Percentiles rank a stretch among this genome's conserved stretches.
Conservation (phyloP, 2,329 filamentous ascomycete species). For the Trichothecium sympodiale region DNA sequence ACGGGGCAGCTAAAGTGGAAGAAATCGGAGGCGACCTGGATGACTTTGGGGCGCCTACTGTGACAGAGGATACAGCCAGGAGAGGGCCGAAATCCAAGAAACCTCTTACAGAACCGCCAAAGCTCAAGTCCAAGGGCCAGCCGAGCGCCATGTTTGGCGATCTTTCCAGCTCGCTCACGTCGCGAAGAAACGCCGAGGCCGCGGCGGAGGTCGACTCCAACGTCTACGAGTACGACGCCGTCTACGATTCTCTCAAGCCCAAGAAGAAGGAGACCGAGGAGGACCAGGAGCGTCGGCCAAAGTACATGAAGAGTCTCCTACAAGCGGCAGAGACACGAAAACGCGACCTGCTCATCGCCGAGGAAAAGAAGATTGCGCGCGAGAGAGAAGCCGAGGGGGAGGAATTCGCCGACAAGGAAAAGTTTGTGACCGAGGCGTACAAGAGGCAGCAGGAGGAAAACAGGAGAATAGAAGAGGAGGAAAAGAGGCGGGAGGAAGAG, state of each 20-base stretch:
- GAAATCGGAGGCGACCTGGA: conserved; percentile 55
- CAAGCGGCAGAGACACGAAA: conserved; percentile 66
- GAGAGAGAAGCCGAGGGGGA: conserved; percentile 74
- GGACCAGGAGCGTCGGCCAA: conserved; percentile 52
- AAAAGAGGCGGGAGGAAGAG: conserved; percentile 52
- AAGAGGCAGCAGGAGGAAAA: conserved; percentile 73
- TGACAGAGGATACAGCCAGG: conserved; percentile 8
- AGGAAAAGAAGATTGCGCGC: conserved; percentile 68
- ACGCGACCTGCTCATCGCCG: conserved; percentile 65
- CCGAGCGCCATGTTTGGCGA: conserved; percentile 45
- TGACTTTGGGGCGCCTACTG: conserved; percentile 23
- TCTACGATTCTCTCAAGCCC: conserved; percentile 67
- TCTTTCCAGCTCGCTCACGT: conserved; percentile 52
- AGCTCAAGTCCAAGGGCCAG: conserved; percentile 30
- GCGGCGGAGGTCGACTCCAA: conserved; percentile 59
- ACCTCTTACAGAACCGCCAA: conserved; percentile 26
- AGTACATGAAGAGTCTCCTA: conserved; percentile 68
- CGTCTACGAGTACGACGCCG: conserved; percentile 77
- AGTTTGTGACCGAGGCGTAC: conserved; percentile 77
- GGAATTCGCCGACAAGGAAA: conserved; percentile 72
- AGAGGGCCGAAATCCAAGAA: conserved; percentile 18
- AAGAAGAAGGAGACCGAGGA: conserved; percentile 46
- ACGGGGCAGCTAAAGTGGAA: conserved; percentile 30
- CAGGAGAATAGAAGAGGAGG: conserved; percentile 57
- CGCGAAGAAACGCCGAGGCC: conserved; percentile 51